Evolutionary conservation across 2,329 filamentous ascomycete species (phyloP).

Genomic region (Colletotrichum sp.): DNA sequence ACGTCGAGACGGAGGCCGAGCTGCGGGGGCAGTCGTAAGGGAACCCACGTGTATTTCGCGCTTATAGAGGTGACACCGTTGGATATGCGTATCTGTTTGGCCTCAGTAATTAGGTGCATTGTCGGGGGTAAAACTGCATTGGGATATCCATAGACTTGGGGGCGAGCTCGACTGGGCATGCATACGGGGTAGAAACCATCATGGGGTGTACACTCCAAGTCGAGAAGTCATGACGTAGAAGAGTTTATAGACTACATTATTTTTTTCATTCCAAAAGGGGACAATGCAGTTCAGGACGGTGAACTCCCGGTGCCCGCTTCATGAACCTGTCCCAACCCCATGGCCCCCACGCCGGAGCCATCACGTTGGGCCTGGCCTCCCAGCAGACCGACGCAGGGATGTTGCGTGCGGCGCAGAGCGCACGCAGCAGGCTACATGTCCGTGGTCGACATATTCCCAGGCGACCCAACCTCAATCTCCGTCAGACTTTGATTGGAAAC

Average conservation of each 20-base stretch:
- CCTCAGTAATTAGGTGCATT: neutral
- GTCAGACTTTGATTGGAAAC: neutral
- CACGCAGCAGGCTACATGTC: neutral
- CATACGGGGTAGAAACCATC: neutral
- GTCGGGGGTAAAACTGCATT: neutral
- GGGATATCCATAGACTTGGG: neutral
- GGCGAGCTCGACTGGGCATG: neutral
- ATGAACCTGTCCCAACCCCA: neutral
- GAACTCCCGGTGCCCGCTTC: neutral
- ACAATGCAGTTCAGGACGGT: neutral
- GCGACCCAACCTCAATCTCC: neutral
- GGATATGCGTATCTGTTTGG: neutral
- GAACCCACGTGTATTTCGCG: neutral
- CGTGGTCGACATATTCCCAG: neutral
- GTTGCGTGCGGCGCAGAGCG: neutral
- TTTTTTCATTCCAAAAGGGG: neutral
- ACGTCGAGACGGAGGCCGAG: conserved; percentile 10
- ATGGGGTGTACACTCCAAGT: neutral
- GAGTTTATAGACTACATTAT: neutral
- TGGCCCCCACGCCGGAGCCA: neutral
- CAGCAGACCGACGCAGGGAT: neutral
- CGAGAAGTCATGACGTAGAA: neutral
- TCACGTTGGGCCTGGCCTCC: neutral
- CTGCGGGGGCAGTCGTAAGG: neutral
- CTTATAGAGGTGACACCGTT: neutral